Percentiles rank a stretch among this genome's conserved stretches.
phyloP scores from a whole-genome alignment of 495 filamentous ascomycete genomes.

The Letharia lupina region DNA sequence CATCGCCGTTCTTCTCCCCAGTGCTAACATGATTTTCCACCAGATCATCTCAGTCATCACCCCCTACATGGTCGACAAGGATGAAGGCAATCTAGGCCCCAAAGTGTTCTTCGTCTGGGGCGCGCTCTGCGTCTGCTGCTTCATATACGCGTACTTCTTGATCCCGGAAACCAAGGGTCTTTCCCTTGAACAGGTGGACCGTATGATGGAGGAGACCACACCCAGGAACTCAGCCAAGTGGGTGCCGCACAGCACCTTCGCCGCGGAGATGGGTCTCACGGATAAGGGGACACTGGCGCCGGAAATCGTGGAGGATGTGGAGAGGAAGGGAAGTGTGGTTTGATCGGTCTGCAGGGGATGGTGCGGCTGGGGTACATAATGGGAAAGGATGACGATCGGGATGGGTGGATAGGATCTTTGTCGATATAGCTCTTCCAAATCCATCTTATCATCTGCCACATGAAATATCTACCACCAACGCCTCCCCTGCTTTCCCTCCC shows the following conservation, averaged over 20 bases:
- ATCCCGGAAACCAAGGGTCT: conserved; percentile 76
- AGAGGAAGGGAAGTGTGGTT: conserved; percentile 25
- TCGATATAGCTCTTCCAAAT: no score
- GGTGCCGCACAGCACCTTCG: conserved; percentile 63
- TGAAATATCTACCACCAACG: no score
- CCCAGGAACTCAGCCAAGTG: conserved; percentile 63
- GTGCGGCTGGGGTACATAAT: no score
- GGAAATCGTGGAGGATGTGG: conserved; percentile 30
- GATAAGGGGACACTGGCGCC: conserved; percentile 35
- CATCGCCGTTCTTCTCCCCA: not conserved
- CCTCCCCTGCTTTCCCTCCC: no score
- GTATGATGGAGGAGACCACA: conserved; percentile 72
- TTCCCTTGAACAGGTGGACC: conserved; percentile 77
- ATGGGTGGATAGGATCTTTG: no score
- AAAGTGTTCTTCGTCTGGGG: conserved; percentile 80
- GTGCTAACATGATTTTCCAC: not conserved
- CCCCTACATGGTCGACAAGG: conserved; percentile 59
- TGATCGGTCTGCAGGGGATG: not conserved
- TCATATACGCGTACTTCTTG: conserved; percentile 64
- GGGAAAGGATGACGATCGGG: no score
- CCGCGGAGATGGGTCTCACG: conserved; percentile 48
- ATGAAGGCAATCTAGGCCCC: conserved; percentile 56
- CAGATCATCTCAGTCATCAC: conserved; percentile 57
- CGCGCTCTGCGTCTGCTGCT: conserved; percentile 51
- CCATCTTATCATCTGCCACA: no score